Base-by-base conservation (phyloP, 179 eudicot genomes). In the Spergularia azorica region DNA sequence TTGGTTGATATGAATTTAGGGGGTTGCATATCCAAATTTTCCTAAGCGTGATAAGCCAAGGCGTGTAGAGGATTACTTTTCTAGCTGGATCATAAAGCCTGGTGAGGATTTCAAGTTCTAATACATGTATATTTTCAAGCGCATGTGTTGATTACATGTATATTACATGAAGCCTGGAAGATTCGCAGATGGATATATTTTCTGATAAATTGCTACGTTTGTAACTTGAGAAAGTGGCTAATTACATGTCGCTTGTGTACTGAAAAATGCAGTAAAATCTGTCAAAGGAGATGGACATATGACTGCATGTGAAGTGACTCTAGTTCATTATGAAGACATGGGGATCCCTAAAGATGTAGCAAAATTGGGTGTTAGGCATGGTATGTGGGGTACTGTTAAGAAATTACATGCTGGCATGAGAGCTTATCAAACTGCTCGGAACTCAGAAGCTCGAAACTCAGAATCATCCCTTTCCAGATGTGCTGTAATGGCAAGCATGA, bases 381-480 rank as follows among this genome's bases (percentile, higher is more conserved):
- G 98, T 15, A 95, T 95, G 98, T 95, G 98, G 98, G 98, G 97
- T 58, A 88, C 95, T 4, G 98, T 95, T 26, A 95, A 91, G 86
- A 95, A 91, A 76, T 67, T 95, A 67, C 96, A 93, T 70, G 75
- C 91, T 10, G 97, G 98, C 77, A 89, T 95, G 78, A 87, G 97
- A 80, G 93, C 97, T 20, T 95, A 95, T 73, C 97, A 95, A 82
- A 86, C 75, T 75, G 83, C 85, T 70, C 73, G 89, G 75, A 90
- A 82, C 76, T 68, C 84, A 1, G 97, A 86, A 39, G 75, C 80
- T 26, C 32, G 32, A 26, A 26, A 26, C 32, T 26, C 32, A 26
- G 32, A 26, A 26, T 26, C 2, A 41, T 73, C 92, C 13, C 88
- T 87, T 43, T 88, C 97, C 16, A 82, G 90, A 79, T 82, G 92